These are phyloP conservation scores for Alloascoidea africana DNA, from an alignment of 805 yeast genomes.

Conservation along the genomic window DNA sequence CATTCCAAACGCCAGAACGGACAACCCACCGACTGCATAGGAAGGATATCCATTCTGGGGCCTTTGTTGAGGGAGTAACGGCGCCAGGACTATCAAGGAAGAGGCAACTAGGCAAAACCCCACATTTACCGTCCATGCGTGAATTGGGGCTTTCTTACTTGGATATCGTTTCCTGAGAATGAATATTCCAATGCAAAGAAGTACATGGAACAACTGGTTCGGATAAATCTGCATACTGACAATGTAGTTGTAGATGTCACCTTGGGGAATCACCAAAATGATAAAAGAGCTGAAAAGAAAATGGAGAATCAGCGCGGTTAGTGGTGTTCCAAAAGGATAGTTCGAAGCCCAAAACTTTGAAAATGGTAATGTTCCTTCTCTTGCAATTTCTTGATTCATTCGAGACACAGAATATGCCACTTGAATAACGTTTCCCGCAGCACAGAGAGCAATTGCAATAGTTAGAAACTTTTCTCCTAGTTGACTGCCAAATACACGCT, in stretches of 20 bases:
- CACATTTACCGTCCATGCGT: constrained; percentile 18
- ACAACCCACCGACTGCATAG: constrained; percentile 13
- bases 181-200: constrained; percentile 42
- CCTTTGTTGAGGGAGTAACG: constrained; percentile 1
- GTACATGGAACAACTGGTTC: constrained; percentile 29
- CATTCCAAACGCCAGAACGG: constrained; percentile 10
- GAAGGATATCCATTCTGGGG: constrained; percentile 4
- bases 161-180: constrained; percentile 35
- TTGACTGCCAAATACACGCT: constrained; percentile 25
- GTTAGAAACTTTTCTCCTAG: constrained; percentile 27
- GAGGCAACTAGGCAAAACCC: constrained; percentile 5
- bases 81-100: constrained; percentile 4
- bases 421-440: constrained; percentile 34
- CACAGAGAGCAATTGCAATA: constrained; percentile 27
- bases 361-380: constrained; percentile 32
- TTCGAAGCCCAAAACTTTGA: constrained; percentile 28
- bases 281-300: constrained; percentile 1
- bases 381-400: constrained; percentile 30
- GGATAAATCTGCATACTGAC: constrained; percentile 32
- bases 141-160: constrained; percentile 31
- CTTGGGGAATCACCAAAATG: constrained; percentile 6
- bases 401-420: constrained; percentile 31
- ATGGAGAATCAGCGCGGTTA: constrained; percentile 21
- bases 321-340: constrained; percentile 30
- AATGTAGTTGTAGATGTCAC: constrained; percentile 24